A percentile compares a stretch with the other conserved stretches of the same genome.
Evolutionary conservation across 2,329 filamentous ascomycete species (phyloP).

Genomic region (Dactylellina drechsleri): DNA sequence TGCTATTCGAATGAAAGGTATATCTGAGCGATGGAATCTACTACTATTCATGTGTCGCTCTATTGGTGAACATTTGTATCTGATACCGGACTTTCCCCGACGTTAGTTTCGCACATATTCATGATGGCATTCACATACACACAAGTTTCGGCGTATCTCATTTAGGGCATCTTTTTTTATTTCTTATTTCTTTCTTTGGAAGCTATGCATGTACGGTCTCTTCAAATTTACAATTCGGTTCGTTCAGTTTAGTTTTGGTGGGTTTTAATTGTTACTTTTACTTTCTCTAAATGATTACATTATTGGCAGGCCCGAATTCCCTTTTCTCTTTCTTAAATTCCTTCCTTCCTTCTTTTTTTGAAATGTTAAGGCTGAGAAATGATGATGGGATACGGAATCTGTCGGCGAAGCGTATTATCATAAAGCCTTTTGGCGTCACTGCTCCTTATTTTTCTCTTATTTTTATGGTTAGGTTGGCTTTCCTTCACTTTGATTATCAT

Average conservation of each 20-base stretch:
- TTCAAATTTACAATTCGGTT: not conserved
- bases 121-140: not conserved
- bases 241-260: conserved; percentile 9
- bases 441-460: not conserved
- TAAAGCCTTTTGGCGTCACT: not conserved
- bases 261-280: not conserved
- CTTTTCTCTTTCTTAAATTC: conserved; percentile 4
- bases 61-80: conserved; percentile 32
- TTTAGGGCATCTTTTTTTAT: conserved; percentile 12
- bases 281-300: conserved; percentile 17
- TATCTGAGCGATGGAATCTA: conserved; percentile 12
- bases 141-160: conserved; percentile 22
- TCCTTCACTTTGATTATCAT: not conserved
- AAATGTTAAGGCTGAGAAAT: not conserved
- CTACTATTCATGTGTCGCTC: conserved; percentile 13
- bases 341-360: not conserved
- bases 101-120: conserved; percentile 1
- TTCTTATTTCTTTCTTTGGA: conserved; percentile 13
- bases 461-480: not conserved
- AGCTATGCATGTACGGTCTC: not conserved
- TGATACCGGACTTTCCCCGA: conserved; percentile 3
- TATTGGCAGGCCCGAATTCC: conserved; percentile 12
- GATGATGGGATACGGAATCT: too few species aligned
- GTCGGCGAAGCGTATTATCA: not conserved
- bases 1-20: conserved; percentile 8